Evolutionary conservation across 352 stramenopile species (phyloP), one percentile per base, ranked within the genome.

Genomic region (Pelagophyceae sp.): DNA sequence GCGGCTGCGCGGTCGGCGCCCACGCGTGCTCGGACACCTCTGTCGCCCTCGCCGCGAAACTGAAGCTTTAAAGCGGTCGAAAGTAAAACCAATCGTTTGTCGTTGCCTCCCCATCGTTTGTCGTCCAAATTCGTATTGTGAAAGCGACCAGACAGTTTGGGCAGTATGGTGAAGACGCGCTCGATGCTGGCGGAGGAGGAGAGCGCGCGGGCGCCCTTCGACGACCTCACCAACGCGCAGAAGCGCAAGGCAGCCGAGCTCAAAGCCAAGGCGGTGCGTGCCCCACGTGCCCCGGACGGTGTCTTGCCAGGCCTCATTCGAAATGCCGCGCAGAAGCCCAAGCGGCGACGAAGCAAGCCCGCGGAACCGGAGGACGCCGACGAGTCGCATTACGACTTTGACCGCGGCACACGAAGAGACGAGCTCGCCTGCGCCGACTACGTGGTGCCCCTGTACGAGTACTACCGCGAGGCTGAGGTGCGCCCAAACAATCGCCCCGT

Each of bases 381-480:
- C 45, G 45, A 54, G 45, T 23, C 45, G 58, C 58, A 6, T 31
- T 71, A 71, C 61, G 27, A 3, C 33, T 17, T 71, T 31, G 61
- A 71, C 33, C 3, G 6, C 3, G 61, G 38, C n/a, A 37, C 17
- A 15, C 11, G 15, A 17, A 1, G 29, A 17, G 61, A 71, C 61
- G 15, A 35, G 15, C 61, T 33, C 15, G 29, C 29, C 3, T 17
- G 80, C 5, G 76, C 83, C 31, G 76, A 85, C 32, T 91, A 91
- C 80, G 84, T 87, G 11, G 87, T 83, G 32, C 85, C 89, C 67
- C 83, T 90, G 33, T 89, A 85, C 77, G 84, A 91, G 72, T 77
- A 87, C 72, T 79, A 89, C 0, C 88, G 84, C 76, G 65, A 81
- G 51, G 77, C 79, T n/a, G 85, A 90, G 79, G 83, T 89, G 80